Base-by-base conservation (phyloP, 768 basidiomycete species). In the Leucogyrophana mollusca region DNA sequence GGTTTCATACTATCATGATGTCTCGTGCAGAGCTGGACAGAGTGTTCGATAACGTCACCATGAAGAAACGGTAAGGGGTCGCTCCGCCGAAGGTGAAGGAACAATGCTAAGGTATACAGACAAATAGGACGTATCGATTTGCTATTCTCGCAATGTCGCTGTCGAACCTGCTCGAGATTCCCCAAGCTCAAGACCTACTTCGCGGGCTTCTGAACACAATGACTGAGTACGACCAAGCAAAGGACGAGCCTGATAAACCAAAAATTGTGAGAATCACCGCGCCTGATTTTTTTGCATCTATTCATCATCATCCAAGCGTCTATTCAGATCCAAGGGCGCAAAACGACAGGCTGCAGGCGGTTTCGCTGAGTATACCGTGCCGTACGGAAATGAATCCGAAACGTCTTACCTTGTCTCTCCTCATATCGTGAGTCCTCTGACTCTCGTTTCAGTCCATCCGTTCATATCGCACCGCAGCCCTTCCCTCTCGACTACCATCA, bases 401-500 rank as follows among this genome's bases (percentile, higher is more conserved):
- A 67, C 82, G 5, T 82, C 87, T 1, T 90, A 83, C 59, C 78
- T 91, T 46, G 71, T 86, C 50, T 73, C 77, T 34, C 88, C 86
- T 0, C 85, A 90, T 59, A 80, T 89, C 60, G 90, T 90, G 51
- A 54, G 82, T 71, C 3, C 46, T n/a, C 49, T 36, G 17, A 25
- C 8, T 43, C 8, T 46, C 16, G 33, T 25, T 39, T n/a, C 16
- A 18, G 25, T 20, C 33, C 17, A 20, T 46, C 21, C 23, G n/a
- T 9, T 51, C 36, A 50, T 41, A 48, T 45, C 27, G 21, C 23
- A 43, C 9, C 42, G 43, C 52, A 93, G 91, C 87, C 92, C n/a
- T 94, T 94, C 66, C 72, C 85, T 3, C 64, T 94, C 45, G 92
- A 94, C 65, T 94, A 95, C 60, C 85, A 90, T 54, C 87, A 94